These are phyloP conservation scores for Candida xyloterini DNA, from an alignment of 805 yeast genomes.

Conservation along the genomic window DNA sequence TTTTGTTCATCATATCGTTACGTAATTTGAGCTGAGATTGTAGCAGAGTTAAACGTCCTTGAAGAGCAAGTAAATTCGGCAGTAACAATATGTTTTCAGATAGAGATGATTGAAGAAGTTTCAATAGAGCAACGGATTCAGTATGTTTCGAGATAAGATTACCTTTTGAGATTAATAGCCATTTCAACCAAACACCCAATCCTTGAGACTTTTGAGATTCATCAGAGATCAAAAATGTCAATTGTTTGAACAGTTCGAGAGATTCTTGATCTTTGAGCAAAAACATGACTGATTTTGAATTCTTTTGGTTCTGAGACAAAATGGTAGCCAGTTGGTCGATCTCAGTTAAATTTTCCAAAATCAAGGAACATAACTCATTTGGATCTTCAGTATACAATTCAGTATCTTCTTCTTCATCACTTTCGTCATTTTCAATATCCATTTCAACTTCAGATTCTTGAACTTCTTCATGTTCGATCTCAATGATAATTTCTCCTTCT, in stretches of 20 bases:
- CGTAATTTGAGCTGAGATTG: conserved; percentile 74
- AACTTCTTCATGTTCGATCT: conserved; percentile 15
- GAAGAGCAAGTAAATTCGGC: conserved; percentile 70
- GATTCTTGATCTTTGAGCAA: conserved; percentile 47
- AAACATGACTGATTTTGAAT: conserved; percentile 53
- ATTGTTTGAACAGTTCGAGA: conserved; percentile 41
- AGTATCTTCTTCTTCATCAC: conserved; percentile 17
- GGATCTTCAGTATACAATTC: conserved; percentile 26
- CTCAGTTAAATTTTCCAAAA: conserved; percentile 22
- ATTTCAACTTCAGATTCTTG: conserved; percentile 7
- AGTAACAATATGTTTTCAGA: conserved; percentile 53
- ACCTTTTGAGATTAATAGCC: conserved; percentile 71
- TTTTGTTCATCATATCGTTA: conserved; percentile 41
- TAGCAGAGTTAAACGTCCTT: conserved; percentile 80
- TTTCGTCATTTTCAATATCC: conserved; percentile 13
- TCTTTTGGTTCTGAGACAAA: conserved; percentile 33
- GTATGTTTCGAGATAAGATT: conserved; percentile 53
- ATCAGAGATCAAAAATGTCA: conserved; percentile 48
- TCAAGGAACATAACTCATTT: conserved; percentile 22
- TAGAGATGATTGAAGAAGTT: conserved; percentile 56
- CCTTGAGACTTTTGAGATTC: conserved; percentile 48
- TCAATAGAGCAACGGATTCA: conserved; percentile 53
- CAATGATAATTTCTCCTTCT: conserved; percentile 20
- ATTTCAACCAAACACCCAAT: conserved; percentile 67
- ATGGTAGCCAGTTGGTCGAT: conserved; percentile 32